Percentiles rank a stretch among this genome's conserved stretches.
Conservation (phyloP, 164 flowering plant genomes). For the Warburgia ugandensis region DNA sequence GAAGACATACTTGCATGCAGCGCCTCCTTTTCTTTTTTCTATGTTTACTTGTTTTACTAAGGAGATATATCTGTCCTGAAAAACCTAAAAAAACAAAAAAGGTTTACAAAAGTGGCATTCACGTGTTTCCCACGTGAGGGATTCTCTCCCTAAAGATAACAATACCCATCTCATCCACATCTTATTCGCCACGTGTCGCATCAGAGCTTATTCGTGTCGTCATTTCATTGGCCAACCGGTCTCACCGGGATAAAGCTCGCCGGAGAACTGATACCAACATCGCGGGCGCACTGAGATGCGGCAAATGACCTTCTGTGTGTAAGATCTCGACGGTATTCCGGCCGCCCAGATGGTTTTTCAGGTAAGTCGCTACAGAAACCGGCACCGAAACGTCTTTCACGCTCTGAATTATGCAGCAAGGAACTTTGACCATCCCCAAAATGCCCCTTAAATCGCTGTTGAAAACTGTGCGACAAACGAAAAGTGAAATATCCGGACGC, state of each 20-base stretch:
- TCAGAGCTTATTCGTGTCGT: too few species aligned
- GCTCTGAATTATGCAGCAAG: conserved; percentile 82
- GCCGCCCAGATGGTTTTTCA: conserved; percentile 67
- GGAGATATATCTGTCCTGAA: too few species aligned
- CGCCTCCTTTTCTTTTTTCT: too few species aligned
- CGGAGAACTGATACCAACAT: conserved; percentile 48
- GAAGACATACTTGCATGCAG: too few species aligned
- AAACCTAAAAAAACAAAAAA: too few species aligned
- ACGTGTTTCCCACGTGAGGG: too few species aligned
- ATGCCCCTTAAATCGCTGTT: conserved; percentile 62
- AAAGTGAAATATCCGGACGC: conserved; percentile 88
- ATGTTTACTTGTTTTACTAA: too few species aligned
- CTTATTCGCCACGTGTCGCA: too few species aligned
- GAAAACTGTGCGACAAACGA: conserved; percentile 58
- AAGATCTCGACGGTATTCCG: conserved; percentile 57
- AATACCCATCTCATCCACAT: too few species aligned
- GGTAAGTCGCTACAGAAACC: conserved; percentile 59
- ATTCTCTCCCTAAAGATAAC: too few species aligned
- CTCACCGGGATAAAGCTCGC: conserved; percentile 58
- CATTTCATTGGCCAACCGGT: too few species aligned
- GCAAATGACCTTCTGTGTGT: conserved; percentile 80
- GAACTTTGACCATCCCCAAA: conserved; percentile 61
- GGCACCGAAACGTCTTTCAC: conserved; percentile 82
- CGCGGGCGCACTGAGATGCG: conserved; percentile 81
- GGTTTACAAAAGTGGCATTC: too few species aligned